Evolutionary conservation across 1,284 basidiomycete genomes (phyloP).

Genomic region (Microbotryum lychnidis-dioicae): DNA sequence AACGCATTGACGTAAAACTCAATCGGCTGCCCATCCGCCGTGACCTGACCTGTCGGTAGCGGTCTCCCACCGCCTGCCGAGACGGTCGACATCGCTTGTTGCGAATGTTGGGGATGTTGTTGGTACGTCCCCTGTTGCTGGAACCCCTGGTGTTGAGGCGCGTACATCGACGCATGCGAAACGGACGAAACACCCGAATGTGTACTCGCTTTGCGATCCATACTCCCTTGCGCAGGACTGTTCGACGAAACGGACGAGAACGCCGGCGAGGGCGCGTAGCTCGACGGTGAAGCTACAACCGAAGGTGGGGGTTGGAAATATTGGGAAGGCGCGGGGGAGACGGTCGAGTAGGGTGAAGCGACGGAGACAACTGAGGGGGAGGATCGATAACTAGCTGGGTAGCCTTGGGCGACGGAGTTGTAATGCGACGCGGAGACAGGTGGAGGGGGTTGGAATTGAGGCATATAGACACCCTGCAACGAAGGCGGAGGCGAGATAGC

Average conservation of each 20-base stretch:
- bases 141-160: constrained; percentile 7
- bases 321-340: background rate
- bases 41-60: constrained; percentile 57
- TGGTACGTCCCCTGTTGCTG: constrained; percentile 22
- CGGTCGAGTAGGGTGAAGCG: background rate
- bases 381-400: background rate
- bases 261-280: constrained; percentile 17
- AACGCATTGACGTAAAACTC: constrained; percentile 87
- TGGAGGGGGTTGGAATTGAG: constrained; percentile 7
- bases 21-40: constrained; percentile 66
- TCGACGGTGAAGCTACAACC: constrained; percentile 34
- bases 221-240: constrained; percentile 18
- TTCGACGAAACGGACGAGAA: constrained; percentile 19
- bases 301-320: background rate
- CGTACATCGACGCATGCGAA: constrained; percentile 16
- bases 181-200: constrained; percentile 23
- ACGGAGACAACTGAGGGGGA: background rate
- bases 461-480: constrained; percentile 2
- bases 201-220: constrained; percentile 14
- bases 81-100: constrained; percentile 36
- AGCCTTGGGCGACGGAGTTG: background rate
- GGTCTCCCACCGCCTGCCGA: constrained; percentile 40
- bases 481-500: background rate
- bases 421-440: background rate
- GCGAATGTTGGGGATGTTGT: constrained; percentile 12